Evolutionary conservation across 495 filamentous ascomycete species (phyloP).

Genomic region (Aspergillus bertholletiae): DNA sequence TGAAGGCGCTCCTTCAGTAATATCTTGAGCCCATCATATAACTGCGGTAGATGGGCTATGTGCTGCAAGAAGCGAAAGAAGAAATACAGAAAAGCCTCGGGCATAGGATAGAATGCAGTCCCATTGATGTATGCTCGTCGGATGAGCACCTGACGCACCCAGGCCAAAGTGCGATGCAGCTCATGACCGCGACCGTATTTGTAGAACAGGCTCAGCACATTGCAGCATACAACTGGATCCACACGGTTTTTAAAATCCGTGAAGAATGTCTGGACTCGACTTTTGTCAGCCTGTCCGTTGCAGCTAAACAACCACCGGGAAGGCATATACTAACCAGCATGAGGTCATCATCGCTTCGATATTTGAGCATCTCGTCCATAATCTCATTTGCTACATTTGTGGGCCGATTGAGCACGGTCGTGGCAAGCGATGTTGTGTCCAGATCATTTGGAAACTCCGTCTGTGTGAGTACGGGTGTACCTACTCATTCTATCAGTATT

Average conservation of each 20-base stretch:
- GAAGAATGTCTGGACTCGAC: not conserved
- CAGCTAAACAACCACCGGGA: not conserved
- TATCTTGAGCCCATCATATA: no score
- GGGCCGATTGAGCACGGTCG: not conserved
- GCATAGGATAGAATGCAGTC: conserved; percentile 17
- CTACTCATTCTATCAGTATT: no score
- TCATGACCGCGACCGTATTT: conserved; percentile 26
- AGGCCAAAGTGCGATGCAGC: conserved; percentile 34
- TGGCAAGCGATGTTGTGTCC: conserved; percentile 22
- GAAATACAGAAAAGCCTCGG: conserved; percentile 23
- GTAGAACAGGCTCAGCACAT: conserved; percentile 17
- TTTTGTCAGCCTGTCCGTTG: no score
- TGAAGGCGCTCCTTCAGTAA: no score
- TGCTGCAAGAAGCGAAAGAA: no score
- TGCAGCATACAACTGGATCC: conserved; percentile 19
- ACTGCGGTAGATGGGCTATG: no score
- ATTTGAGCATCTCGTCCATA: conserved; percentile 19
- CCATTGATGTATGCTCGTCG: conserved; percentile 21
- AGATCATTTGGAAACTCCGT: conserved; percentile 20
- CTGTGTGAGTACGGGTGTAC: no score
- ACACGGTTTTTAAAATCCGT: conserved; percentile 8
- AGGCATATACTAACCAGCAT: conserved; percentile 5
- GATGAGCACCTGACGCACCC: conserved; percentile 11
- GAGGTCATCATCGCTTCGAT: conserved; percentile 15
- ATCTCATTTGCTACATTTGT: not conserved